Evolutionary conservation across 306 rosid genomes (phyloP), one percentile per base, ranked within the genome.

Genomic region (Urtica urens): DNA sequence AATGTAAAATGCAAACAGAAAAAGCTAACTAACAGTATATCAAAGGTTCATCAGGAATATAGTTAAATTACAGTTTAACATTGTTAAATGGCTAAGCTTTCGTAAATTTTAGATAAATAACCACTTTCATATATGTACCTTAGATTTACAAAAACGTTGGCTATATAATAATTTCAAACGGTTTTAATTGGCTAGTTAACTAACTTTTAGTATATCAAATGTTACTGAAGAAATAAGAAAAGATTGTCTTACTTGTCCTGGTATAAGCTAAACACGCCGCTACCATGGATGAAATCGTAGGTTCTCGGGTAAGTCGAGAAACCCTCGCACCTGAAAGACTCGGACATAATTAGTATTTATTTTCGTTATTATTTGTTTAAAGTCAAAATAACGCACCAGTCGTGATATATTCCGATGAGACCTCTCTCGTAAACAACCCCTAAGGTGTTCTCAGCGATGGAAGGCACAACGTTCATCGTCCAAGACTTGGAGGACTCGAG

Each of bases 291-390:
- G 35, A 92, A 62, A 71, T 92, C 99, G 39, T 85, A 82, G n/a
- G 95, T 79, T 76, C 96, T 92, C 27, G 94, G 99, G 71, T 92
- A 85, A 21, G 99, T 92, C 39, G 99, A 92, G 73, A 92, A 85
- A 71, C 99, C 96, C 72, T 92, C 99, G 63, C 99, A 82, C 99
- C 99, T 92, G 75, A 58, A 49, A 48, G 12, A 58, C 62, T 47
- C 52, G 10, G 44, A 58, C 14, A 50, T 55, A 42, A 31, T 31
- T 21, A 8, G 60, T 0, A 31, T 2, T 31, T 7, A 1, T 31
- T 31, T 31, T 2, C 37, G 37, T 31, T 31, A 31, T 31, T 0
- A n/a, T 31, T 1, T 7, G 37, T 31, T 31, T 31, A 2, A 13
- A 13, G 37, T 0, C n/a, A n/a, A n/a, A n/a, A n/a, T 10, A 1